Conservation (phyloP, 768 basidiomycete genomes). For the Nidularia sp. region DNA sequence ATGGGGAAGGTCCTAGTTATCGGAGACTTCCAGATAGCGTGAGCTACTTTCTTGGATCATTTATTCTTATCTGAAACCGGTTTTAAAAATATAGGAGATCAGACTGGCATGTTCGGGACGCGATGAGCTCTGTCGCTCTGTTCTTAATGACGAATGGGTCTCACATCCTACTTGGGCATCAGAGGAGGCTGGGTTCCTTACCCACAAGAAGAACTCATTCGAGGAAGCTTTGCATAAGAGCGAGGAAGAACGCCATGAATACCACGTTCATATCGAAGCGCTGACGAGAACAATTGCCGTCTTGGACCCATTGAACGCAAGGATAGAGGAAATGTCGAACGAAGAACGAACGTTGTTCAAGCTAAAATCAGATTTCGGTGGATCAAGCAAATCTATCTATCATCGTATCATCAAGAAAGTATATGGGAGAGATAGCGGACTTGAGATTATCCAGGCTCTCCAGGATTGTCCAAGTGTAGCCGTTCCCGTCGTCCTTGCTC, state of each 20-base stretch:
- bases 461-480: constrained; percentile 90
- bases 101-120: constrained; percentile 90
- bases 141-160: constrained; percentile 97
- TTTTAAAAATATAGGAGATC: constrained; percentile 60
- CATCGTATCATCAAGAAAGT: constrained; percentile 92
- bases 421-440: constrained; percentile 76
- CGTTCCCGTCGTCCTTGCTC: constrained; percentile 84
- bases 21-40: constrained; percentile 84
- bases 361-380: constrained; percentile 86
- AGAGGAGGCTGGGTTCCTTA: constrained; percentile 89
- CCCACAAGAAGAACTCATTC: constrained; percentile 95
- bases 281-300: constrained; percentile 86
- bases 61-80: too few relatives aligned
- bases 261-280: constrained; percentile 91
- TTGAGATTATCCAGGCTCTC: constrained; percentile 78
- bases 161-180: constrained; percentile 98
- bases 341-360: constrained; percentile 83
- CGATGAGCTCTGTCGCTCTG: constrained; percentile 90
- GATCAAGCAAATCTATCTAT: constrained; percentile 81
- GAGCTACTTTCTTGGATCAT: constrained; percentile 28
- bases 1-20: constrained; percentile 92
- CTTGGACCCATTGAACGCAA: constrained; percentile 80
- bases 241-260: constrained; percentile 98
- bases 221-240: constrained; percentile 96
- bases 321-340: constrained; percentile 83